These are phyloP conservation scores for Mrakia gelida DNA, from an alignment of 768 basidiomycete genomes.

Conservation along the genomic window DNA sequence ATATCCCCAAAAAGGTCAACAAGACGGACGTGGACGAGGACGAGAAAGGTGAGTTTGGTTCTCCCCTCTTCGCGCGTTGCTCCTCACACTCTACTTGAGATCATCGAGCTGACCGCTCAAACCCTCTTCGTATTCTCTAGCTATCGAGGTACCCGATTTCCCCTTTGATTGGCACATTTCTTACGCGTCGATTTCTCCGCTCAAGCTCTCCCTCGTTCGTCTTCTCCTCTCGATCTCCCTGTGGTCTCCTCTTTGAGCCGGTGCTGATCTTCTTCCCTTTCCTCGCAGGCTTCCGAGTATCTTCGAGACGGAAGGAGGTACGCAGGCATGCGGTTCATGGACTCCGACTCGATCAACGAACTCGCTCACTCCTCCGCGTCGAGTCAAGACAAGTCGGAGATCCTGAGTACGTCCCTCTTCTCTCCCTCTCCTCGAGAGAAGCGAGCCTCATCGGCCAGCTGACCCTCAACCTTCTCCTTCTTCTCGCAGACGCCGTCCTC, in stretches of 20 bases:
- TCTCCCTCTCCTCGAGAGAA: too few relatives aligned
- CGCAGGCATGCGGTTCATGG: neutral
- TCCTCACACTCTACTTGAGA: neutral
- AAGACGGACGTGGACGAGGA: neutral
- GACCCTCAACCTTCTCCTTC: too few relatives aligned
- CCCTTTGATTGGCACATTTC: neutral
- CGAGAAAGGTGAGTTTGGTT: neutral
- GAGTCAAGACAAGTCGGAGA: neutral
- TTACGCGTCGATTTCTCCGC: neutral
- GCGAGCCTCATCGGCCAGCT: too few relatives aligned
- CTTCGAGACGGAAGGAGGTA: neutral
- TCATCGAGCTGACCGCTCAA: neutral
- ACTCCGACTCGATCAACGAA: neutral
- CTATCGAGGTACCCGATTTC: neutral
- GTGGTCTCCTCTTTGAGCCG: neutral
- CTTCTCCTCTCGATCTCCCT: neutral
- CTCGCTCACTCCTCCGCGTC: neutral
- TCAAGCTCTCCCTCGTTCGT: neutral
- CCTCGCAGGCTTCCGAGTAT: neutral
- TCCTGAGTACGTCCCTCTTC: neutral
- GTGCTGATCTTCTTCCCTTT: neutral
- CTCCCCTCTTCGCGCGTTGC: too few relatives aligned
- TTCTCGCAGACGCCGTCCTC: neutral
- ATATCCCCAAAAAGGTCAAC: neutral
- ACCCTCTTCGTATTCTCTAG: neutral